phyloP scores from a whole-genome alignment of 306 rosid genomes.

The Delonix regia region DNA sequence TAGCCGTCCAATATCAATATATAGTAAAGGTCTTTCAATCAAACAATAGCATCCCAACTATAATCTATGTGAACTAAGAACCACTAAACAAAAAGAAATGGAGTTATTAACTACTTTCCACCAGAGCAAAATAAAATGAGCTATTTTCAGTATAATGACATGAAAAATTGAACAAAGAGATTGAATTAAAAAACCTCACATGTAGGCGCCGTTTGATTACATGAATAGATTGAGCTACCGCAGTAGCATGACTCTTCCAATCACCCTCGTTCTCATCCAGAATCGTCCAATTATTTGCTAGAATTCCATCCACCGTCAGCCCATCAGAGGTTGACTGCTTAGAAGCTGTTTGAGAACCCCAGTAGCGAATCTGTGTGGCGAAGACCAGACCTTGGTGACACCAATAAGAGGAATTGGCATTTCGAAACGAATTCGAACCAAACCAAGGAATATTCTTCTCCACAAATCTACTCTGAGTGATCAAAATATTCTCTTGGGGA shows the following conservation, averaged over 20 bases:
- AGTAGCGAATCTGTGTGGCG: slow-evolving; percentile 42
- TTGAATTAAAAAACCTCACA: slow-evolving; percentile 44
- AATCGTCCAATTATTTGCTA: slow-evolving; percentile 67
- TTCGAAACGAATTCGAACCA: slow-evolving; percentile 28
- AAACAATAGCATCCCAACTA: neutral
- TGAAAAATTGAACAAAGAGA: neutral
- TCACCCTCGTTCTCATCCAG: slow-evolving; percentile 68
- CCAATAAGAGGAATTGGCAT: neutral
- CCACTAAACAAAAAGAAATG: neutral
- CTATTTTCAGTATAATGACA: neutral
- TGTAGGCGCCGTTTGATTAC: slow-evolving; percentile 81
- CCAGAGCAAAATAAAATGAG: neutral
- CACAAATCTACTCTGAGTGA: neutral
- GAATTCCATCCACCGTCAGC: slow-evolving; percentile 70
- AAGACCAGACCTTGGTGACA: slow-evolving; percentile 13
- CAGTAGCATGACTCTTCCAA: slow-evolving; percentile 93
- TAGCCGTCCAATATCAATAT: slow-evolving; percentile 1
- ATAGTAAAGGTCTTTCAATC: neutral
- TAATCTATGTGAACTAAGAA: neutral
- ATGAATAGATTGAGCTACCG: slow-evolving; percentile 82
- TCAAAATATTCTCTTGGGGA: neutral
- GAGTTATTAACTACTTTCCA: neutral
- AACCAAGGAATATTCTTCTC: neutral
- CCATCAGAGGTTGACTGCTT: slow-evolving; percentile 77
- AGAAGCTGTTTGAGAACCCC: slow-evolving; percentile 49